Percentiles rank a stretch among this genome's conserved stretches.
Evolutionary conservation across 371 early-diverging fungal genomes (phyloP).

Genomic region (Mortierella sp.): DNA sequence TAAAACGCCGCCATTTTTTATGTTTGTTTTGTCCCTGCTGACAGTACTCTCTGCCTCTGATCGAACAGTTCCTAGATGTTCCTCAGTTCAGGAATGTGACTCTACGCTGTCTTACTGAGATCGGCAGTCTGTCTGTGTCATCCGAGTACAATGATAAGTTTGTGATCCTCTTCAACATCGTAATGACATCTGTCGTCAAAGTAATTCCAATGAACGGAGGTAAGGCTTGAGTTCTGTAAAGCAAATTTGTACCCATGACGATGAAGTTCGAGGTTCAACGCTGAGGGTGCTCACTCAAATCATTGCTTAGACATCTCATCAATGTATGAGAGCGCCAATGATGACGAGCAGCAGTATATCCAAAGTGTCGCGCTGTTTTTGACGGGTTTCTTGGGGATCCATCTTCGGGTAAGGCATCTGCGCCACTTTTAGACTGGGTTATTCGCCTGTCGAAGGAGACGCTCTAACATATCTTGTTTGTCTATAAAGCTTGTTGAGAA

Average conservation of each 20-base stretch:
- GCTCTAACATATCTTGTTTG: neutral
- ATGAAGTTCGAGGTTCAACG: no score
- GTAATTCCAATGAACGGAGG: constrained; percentile 79
- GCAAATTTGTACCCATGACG: neutral
- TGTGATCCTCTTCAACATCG: constrained; percentile 81
- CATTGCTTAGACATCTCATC: constrained; percentile 75
- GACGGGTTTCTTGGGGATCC: constrained; percentile 84
- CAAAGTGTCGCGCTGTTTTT: constrained; percentile 91
- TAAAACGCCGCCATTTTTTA: no score
- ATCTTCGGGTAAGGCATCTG: constrained; percentile 73
- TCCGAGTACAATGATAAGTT: constrained; percentile 86
- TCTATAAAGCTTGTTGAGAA: constrained; percentile 74
- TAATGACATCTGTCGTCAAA: constrained; percentile 75
- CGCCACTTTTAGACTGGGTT: no score
- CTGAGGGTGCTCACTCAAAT: neutral
- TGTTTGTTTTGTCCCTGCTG: no score
- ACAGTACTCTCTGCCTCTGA: neutral
- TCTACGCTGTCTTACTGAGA: constrained; percentile 95
- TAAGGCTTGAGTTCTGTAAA: constrained; percentile 47
- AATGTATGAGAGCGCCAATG: constrained; percentile 85
- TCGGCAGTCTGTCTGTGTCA: constrained; percentile 83
- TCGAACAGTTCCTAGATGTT: constrained; percentile 78
- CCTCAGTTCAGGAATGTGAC: constrained; percentile 92
- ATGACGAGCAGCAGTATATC: constrained; percentile 92
- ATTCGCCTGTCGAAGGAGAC: no score